These are phyloP conservation scores for Macrotyloma uniflorum DNA, from an alignment of 306 rosid genomes.

Conservation along the genomic window DNA sequence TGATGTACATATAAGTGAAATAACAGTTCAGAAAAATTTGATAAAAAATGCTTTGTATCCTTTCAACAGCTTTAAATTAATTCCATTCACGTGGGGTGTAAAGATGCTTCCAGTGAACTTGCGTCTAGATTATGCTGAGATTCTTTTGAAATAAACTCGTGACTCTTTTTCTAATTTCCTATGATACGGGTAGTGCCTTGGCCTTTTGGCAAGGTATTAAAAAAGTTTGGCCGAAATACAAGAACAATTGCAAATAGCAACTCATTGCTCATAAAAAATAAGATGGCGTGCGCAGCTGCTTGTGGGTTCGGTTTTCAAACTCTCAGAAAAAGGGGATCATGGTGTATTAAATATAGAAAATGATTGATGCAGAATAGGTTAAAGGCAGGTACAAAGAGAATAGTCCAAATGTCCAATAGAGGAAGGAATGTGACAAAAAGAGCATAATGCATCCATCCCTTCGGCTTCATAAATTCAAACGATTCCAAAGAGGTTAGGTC, in stretches of 20 bases:
- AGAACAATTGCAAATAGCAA: conserved; percentile 17
- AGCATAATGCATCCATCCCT: not conserved
- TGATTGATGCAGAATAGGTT: not conserved
- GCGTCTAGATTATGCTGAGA: not conserved
- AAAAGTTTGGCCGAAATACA: conserved; percentile 16
- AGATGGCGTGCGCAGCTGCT: not conserved
- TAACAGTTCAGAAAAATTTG: not conserved
- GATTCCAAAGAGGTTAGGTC: conserved; percentile 13
- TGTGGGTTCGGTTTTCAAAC: conserved; percentile 38
- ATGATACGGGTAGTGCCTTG: not conserved
- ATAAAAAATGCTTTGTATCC: too few relatives aligned
- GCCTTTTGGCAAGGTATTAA: conserved; percentile 19
- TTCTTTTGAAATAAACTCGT: not conserved
- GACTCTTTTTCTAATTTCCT: not conserved
- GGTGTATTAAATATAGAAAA: conserved; percentile 9
- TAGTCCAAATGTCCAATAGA: not conserved
- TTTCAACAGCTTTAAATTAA: not conserved
- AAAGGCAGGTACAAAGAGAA: not conserved
- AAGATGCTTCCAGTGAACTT: conserved; percentile 3
- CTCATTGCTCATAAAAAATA: not conserved
- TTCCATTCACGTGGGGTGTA: conserved; percentile 26
- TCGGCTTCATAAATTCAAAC: conserved; percentile 1
- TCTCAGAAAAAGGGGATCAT: not conserved
- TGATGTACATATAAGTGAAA: not conserved
- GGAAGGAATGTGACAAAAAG: conserved; percentile 1